phyloP scores from a whole-genome alignment of 768 basidiomycete species.

The Gelatoporia subvermispora region DNA sequence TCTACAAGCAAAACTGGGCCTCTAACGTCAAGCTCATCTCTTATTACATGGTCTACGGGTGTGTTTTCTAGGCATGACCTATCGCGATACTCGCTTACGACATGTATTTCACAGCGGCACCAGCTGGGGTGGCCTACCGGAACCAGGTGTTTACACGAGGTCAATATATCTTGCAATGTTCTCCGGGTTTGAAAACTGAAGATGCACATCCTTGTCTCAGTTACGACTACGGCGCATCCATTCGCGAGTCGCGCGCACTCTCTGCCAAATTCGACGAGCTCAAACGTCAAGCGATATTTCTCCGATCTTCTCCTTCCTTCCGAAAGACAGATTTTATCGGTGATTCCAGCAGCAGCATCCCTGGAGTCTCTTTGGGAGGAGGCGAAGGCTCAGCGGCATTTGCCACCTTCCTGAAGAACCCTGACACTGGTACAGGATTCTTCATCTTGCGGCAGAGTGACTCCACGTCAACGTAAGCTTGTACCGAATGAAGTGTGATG shows the following conservation, averaged over 20 bases:
- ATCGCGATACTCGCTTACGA: background rate
- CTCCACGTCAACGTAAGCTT: slow-evolving; percentile 62
- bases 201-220: slow-evolving; percentile 30
- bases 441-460: slow-evolving; percentile 65
- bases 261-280: slow-evolving; percentile 71
- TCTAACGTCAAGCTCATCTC: slow-evolving; percentile 77
- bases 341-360: slow-evolving; percentile 47
- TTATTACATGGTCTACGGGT: slow-evolving; percentile 86
- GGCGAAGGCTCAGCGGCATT: slow-evolving; percentile 44
- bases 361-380: slow-evolving; percentile 24
- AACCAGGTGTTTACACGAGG: slow-evolving; percentile 65
- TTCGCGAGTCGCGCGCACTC: slow-evolving; percentile 63
- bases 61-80: slow-evolving; percentile 1
- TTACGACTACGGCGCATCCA: slow-evolving; percentile 78
- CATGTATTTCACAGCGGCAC: slow-evolving; percentile 51
- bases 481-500: too few species aligned
- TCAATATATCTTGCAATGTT: background rate
- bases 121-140: slow-evolving; percentile 79
- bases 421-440: slow-evolving; percentile 61
- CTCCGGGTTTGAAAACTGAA: background rate
- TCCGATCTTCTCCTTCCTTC: slow-evolving; percentile 75
- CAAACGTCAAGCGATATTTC: slow-evolving; percentile 72
- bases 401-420: slow-evolving; percentile 62
- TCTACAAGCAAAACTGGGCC: slow-evolving; percentile 75
- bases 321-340: slow-evolving; percentile 76